Conservation (phyloP, 306 rosid species). For the Gynostemma pentaphyllum region DNA sequence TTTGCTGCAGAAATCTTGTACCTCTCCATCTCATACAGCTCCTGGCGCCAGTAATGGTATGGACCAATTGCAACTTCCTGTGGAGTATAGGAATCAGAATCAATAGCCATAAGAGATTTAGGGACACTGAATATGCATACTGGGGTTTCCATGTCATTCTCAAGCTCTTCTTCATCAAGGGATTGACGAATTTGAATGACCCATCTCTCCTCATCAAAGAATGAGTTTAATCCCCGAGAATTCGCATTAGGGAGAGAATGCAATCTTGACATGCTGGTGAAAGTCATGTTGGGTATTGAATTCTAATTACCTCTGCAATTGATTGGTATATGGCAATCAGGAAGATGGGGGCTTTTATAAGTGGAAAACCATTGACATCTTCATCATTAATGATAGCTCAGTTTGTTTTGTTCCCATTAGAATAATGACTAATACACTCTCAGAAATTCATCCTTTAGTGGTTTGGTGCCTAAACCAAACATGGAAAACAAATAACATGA, state of each 20-base stretch:
- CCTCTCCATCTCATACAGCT: slow-evolving; percentile 69
- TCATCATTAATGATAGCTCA: not conserved
- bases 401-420: not conserved
- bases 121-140: slow-evolving; percentile 60
- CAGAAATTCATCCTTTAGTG: not conserved
- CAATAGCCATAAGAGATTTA: slow-evolving; percentile 21
- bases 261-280: not conserved
- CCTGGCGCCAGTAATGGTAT: slow-evolving; percentile 62
- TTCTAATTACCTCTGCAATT: not conserved
- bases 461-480: not conserved
- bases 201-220: slow-evolving; percentile 51
- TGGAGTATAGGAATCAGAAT: slow-evolving; percentile 54
- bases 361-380: not conserved
- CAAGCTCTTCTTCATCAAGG: slow-evolving; percentile 40
- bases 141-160: slow-evolving; percentile 30
- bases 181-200: slow-evolving; percentile 45
- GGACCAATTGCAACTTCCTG: slow-evolving; percentile 73
- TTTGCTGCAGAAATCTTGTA: slow-evolving; percentile 58
- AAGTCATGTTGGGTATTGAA: not conserved
- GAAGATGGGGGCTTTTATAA: not conserved
- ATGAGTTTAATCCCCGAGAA: slow-evolving; percentile 14
- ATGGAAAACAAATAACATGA: not conserved
- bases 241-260: not conserved
- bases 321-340: not conserved
- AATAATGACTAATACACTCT: not conserved